phyloP scores from a whole-genome alignment of 2,329 filamentous ascomycete genomes.

The Aspergillus tanneri region DNA sequence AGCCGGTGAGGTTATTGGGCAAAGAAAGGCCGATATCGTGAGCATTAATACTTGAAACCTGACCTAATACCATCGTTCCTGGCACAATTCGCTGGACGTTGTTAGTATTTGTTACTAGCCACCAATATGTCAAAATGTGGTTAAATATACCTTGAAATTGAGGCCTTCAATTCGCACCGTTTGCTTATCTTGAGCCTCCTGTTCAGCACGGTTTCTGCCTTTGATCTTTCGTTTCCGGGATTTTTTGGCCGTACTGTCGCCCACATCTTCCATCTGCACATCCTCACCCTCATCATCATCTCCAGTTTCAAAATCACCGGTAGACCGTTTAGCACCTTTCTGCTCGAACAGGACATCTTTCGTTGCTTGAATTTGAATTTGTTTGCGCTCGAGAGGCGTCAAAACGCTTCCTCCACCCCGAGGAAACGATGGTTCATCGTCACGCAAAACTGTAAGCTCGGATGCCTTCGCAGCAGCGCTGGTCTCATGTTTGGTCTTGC shows the following conservation, averaged over 20 bases:
- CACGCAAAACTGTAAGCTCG: constrained; percentile 52
- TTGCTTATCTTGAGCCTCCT: constrained; percentile 50
- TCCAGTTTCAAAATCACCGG: constrained; percentile 55
- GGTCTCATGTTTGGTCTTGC: constrained; percentile 18
- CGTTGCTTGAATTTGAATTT: constrained; percentile 91
- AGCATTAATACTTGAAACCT: constrained; percentile 76
- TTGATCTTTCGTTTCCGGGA: constrained; percentile 40
- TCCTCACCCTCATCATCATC: constrained; percentile 58
- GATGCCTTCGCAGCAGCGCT: constrained; percentile 31
- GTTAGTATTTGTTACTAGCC: constrained; percentile 31
- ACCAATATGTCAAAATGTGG: not conserved
- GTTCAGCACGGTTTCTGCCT: constrained; percentile 54
- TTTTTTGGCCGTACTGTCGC: constrained; percentile 43
- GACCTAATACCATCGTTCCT: constrained; percentile 84
- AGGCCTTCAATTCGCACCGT: constrained; percentile 77
- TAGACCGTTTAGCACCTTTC: constrained; percentile 55
- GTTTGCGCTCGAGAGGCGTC: constrained; percentile 91
- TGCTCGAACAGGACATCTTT: constrained; percentile 90
- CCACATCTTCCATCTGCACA: constrained; percentile 51
- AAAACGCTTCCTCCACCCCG: constrained; percentile 87
- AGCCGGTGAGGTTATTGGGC: constrained; percentile 89
- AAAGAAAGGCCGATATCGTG: constrained; percentile 78
- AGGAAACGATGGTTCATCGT: constrained; percentile 88
- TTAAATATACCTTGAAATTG: constrained; percentile 72
- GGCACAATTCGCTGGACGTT: constrained; percentile 70